A percentile compares a stretch with the other conserved stretches of the same genome.
These are phyloP conservation scores for Alectoria sarmentosa DNA, from an alignment of 495 filamentous ascomycete species.

Conservation along the genomic window DNA sequence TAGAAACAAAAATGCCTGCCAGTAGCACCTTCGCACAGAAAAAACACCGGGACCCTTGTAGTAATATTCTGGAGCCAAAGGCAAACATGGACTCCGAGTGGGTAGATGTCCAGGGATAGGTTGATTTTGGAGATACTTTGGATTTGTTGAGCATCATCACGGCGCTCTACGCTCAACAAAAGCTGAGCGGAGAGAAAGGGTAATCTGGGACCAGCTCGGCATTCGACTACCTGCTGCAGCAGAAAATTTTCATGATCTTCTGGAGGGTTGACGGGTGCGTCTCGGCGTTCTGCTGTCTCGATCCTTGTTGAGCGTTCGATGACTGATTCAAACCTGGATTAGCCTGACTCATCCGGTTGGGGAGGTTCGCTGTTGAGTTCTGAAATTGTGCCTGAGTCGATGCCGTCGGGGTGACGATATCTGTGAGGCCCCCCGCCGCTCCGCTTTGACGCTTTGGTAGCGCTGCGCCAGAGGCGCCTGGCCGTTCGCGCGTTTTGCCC, in stretches of 20 bases:
- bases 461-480: constrained; percentile 67
- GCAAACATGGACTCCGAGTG: not conserved
- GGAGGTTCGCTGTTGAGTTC: constrained; percentile 78
- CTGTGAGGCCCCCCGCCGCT: constrained; percentile 56
- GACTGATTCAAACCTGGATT: constrained; percentile 51
- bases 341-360: constrained; percentile 53
- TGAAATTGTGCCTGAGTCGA: constrained; percentile 89
- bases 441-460: constrained; percentile 65
- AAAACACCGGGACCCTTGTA: constrained; percentile 1
- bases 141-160: not conserved
- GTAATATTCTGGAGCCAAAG: not conserved
- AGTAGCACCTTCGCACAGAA: not conserved
- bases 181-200: not conserved
- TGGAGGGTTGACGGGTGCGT: constrained; percentile 45
- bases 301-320: constrained; percentile 32
- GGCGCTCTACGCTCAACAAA: not conserved
- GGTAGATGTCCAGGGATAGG: not conserved
- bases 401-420: constrained; percentile 69
- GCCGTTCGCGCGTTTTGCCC: constrained; percentile 71
- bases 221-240: constrained; percentile 59
- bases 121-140: not conserved
- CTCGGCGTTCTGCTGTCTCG: constrained; percentile 37
- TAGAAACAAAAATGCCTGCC: not conserved
- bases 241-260: constrained; percentile 76
- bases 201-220: not conserved